Conservation (phyloP, 192 early-diverging fungal species). For the Lunasporangiospora selenospora region DNA sequence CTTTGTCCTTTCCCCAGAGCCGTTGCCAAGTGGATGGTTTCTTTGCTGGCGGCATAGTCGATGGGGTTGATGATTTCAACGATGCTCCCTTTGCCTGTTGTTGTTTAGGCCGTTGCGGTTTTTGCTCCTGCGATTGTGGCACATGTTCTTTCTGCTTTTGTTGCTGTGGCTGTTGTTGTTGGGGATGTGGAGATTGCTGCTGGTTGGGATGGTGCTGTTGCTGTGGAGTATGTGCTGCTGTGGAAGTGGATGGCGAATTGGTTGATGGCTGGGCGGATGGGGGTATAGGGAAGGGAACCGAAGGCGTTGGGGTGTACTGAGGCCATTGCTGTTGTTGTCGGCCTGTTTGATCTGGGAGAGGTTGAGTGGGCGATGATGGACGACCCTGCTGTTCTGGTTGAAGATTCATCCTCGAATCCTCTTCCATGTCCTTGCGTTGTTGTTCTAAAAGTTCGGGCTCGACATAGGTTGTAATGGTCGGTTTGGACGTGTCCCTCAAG, state of each 20-base stretch:
- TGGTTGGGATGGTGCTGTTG: slow-evolving; percentile 16
- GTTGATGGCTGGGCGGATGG: slow-evolving; percentile 30
- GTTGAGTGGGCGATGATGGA: slow-evolving; percentile 9
- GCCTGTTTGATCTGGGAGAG: slow-evolving; percentile 9
- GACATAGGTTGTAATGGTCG: slow-evolving; percentile 42
- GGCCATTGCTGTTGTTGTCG: slow-evolving; percentile 18
- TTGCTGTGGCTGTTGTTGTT: not conserved
- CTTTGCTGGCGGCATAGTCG: slow-evolving; percentile 13
- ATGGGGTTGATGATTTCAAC: too few relatives aligned
- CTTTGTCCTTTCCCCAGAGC: slow-evolving; percentile 52
- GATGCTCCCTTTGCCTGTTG: too few relatives aligned
- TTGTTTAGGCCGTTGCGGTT: too few relatives aligned
- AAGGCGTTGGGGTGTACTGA: slow-evolving; percentile 20
- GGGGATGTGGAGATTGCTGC: too few relatives aligned
- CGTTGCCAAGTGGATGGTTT: slow-evolving; percentile 52
- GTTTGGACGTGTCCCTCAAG: slow-evolving; percentile 36
- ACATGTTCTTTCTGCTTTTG: too few relatives aligned
- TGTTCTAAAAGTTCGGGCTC: slow-evolving; percentile 43
- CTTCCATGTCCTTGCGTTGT: too few relatives aligned
- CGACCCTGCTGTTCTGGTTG: not conserved
- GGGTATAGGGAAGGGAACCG: slow-evolving; percentile 37
- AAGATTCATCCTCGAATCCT: too few relatives aligned
- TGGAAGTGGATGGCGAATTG: slow-evolving; percentile 27
- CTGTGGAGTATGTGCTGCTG: too few relatives aligned
- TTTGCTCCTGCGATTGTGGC: too few relatives aligned